Percentiles rank a stretch among this genome's conserved stretches.
phyloP scores from a whole-genome alignment of 2,329 filamentous ascomycete species.

The Fusarium denticulatum region DNA sequence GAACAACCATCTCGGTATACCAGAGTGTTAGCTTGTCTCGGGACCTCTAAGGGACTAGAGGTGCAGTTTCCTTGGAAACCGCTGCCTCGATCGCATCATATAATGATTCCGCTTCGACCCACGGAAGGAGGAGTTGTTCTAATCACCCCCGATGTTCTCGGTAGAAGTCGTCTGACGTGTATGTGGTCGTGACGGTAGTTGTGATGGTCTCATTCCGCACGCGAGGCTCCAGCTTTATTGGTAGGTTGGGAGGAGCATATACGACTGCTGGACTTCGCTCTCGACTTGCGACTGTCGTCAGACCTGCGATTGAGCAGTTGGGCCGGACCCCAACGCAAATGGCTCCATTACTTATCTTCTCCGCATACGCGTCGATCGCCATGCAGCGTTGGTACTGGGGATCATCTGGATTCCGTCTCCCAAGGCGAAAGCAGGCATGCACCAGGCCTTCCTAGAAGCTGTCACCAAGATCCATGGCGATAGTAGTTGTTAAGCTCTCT shows the following conservation, averaged over 20 bases:
- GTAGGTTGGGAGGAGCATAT: neutral
- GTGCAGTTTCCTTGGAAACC: neutral
- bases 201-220: accelerated
- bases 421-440: no score
- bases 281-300: neutral
- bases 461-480: no score
- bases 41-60: neutral
- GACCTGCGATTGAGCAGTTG: neutral
- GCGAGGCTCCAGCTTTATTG: neutral
- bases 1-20: neutral
- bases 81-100: neutral
- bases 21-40: neutral
- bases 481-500: no score
- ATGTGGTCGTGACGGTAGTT: accelerated
- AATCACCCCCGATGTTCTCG: neutral
- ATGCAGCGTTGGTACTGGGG: neutral
- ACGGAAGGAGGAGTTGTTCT: neutral
- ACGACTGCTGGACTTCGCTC: neutral
- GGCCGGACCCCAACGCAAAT: neutral
- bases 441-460: no score
- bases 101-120: accelerated
- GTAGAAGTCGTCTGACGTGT: neutral
- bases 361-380: neutral
- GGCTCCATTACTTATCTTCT: neutral
- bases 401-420: neutral